Percentiles rank a stretch among this genome's conserved stretches.
Conservation (phyloP, 2,329 filamentous ascomycete species). For the Penicillium glabrum region DNA sequence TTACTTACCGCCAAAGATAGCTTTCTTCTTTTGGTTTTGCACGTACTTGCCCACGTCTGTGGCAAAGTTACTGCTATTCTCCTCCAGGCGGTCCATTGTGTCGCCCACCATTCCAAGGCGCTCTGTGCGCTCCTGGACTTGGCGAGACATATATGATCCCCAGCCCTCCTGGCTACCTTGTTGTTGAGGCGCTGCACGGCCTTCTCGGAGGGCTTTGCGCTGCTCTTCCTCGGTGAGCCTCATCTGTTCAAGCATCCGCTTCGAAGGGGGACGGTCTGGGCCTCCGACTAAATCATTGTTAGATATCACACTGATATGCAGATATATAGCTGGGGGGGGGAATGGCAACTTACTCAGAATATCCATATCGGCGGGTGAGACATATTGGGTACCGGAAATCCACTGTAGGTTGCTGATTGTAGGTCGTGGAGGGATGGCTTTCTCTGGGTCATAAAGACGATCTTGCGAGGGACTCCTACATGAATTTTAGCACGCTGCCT, state of each 20-base stretch:
- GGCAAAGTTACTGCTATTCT: constrained; percentile 79
- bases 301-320: neutral
- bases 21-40: constrained; percentile 79
- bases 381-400: constrained; percentile 91
- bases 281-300: constrained; percentile 63
- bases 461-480: constrained; percentile 59
- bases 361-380: constrained; percentile 85
- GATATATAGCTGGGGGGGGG: neutral
- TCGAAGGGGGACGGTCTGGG: constrained; percentile 81
- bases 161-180: constrained; percentile 62
- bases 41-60: constrained; percentile 88
- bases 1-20: constrained; percentile 65
- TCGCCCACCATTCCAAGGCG: constrained; percentile 80
- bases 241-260: constrained; percentile 80
- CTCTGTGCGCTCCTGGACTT: constrained; percentile 88
- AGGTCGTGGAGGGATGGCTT: constrained; percentile 73
- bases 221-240: constrained; percentile 65
- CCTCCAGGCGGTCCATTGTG: constrained; percentile 76
- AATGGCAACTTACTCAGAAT: constrained; percentile 60
- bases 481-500: constrained; percentile 15
- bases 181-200: constrained; percentile 30
- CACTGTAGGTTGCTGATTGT: constrained; percentile 96
- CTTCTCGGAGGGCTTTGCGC: constrained; percentile 38
- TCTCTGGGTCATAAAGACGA: constrained; percentile 73
- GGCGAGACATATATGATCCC: constrained; percentile 77